Base-by-base conservation (phyloP, 2,329 filamentous ascomycete genomes). In the Hypomyces rosellus region DNA sequence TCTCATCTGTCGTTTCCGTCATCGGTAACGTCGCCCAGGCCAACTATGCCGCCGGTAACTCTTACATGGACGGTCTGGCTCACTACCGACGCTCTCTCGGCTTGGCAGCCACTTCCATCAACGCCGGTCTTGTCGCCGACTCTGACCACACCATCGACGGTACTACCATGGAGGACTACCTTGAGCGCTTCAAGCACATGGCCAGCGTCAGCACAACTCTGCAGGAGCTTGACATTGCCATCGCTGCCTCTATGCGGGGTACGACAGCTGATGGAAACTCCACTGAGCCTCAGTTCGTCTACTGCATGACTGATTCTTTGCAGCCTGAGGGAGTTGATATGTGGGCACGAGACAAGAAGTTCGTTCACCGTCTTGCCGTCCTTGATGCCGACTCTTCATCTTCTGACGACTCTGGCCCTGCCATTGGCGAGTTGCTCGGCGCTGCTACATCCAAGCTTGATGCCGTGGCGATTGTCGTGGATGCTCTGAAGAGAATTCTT, bases 11-110 rank as follows among this genome's bases (percentile, higher is more conserved):
- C 33, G 59, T 61, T 1, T 65, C 64, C 9, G 55, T 70, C 6
- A 43, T 65, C 3, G 71, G 69, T 0, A 59, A 63, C 12, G 51
- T 59, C 3, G 59, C 57, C 1, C 69, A 72, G 38, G 62, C 65
- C 36, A 74, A 72, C 50, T 76, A 77, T 51, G 57, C 67, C 0
- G 66, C 61, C 0, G 67, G 63, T 1, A 60, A 60, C 15, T 50
- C 62, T 0, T 71, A 63, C 53, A 64, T 67, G 5, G 59, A 61
- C 20, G 55, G 59, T 0, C 54, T 64, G 5, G 57, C 54, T 1
- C 48, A 48, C 9, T 48, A 58, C n/a, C 53, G 59, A 7, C 18
- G 46, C 5, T 34, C 50, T 5, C 45, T 33, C 4, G 54, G 50
- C 7, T 45, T 46, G 2, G 3, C 39, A 1, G 55, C 40, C 4